Percentiles rank a stretch among this genome's conserved stretches.
These are phyloP conservation scores for Thalassiosira livingstoniorum DNA, from an alignment of 352 stramenopile species.

Conservation along the genomic window DNA sequence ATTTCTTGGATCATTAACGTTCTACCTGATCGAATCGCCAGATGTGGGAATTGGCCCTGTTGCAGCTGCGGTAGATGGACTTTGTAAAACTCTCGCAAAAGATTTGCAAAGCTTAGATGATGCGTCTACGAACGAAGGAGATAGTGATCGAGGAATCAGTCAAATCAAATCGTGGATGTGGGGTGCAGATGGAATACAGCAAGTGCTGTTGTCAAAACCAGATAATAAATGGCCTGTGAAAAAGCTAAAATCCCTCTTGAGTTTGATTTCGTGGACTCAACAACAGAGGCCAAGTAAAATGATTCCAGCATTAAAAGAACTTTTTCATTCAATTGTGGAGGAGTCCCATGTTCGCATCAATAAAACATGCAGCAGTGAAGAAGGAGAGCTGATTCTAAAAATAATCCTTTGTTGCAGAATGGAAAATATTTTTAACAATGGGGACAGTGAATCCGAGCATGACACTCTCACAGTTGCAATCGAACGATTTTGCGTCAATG, in stretches of 20 bases:
- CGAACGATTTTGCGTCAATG: conserved; percentile 75
- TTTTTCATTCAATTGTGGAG: conserved; percentile 48
- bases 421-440: conserved; percentile 47
- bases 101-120: conserved; percentile 60
- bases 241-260: conserved; percentile 29
- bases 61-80: conserved; percentile 29
- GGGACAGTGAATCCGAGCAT: not conserved
- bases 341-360: conserved; percentile 16
- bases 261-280: conserved; percentile 14
- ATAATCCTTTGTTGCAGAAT: conserved; percentile 57
- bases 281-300: conserved; percentile 15
- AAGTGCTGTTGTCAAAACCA: conserved; percentile 16
- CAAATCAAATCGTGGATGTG: conserved; percentile 68
- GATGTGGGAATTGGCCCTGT: conserved; percentile 14
- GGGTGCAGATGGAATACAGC: conserved; percentile 45
- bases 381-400: conserved; percentile 58
- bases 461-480: conserved; percentile 31
- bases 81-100: conserved; percentile 55
- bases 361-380: conserved; percentile 44
- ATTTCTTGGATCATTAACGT: conserved; percentile 45
- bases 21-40: conserved; percentile 47
- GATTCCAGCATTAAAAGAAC: conserved; percentile 23
- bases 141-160: conserved; percentile 47
- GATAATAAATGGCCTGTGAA: conserved; percentile 11
- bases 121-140: conserved; percentile 31